Evolutionary conservation across 129 eudicot species (phyloP), one percentile per base, ranked within the genome.

Genomic region (Flaveria ramosissima): DNA sequence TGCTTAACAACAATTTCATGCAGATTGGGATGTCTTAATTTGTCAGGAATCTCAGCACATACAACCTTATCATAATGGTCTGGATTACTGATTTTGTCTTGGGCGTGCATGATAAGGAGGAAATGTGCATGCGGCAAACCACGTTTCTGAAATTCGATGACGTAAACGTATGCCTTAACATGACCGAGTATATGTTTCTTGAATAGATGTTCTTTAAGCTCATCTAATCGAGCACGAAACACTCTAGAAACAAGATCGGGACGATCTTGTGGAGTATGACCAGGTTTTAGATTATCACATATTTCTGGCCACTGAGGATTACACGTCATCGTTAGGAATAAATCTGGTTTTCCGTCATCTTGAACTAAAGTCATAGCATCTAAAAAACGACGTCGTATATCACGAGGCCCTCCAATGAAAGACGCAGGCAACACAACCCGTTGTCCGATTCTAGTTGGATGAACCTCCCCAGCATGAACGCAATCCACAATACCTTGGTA

Each of bases 321-420:
- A 20, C 66, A 59, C 12, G 14, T 59, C 30, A 59, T 21, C 1
- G 30, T 56, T 6, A 56, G 27, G 63, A 56, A 56, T 5, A 56
- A n/a, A 56, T 56, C 63, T 2, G 30, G 63, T 7, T 17, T 17
- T 19, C 63, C 4, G 26, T 56, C 27, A 19, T 56, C 63, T n/a
- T 56, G 63, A 56, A 56, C 63, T 56, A 20, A 56, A 17, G 63
- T 56, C 63, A 56, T 56, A 1, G 27, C 30, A 56, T 56, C 63
- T n/a, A 56, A 8, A 19, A 56, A 56, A 11, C 63, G 27, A 4
- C 63, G 24, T 5, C 24, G 64, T 14, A 57, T 57, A 19, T 57
- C 27, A 20, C 30, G 32, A 8, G 30, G 64, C 4, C 47, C 70
- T 27, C 70, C 70, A 16, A 64, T 16, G 23, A 64, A 64, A 64